Conservation (phyloP, 805 yeast species). For the Candida sakaeoensis region DNA sequence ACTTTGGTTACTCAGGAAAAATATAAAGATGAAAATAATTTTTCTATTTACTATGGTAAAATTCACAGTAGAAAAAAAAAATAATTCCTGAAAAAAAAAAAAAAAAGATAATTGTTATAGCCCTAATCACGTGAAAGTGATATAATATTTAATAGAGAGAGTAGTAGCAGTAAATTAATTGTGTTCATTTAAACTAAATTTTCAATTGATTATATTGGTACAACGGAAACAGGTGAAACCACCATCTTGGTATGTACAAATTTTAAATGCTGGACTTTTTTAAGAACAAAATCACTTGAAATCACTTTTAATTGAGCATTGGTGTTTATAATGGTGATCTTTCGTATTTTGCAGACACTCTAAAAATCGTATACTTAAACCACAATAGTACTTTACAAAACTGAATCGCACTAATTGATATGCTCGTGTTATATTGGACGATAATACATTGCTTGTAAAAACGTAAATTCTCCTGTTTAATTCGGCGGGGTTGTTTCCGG, state of each 20-base stretch:
- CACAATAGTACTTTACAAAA: background rate
- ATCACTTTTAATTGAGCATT: no score
- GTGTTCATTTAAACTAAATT: no score
- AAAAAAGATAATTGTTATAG: conserved; percentile 6
- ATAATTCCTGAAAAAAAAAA: background rate
- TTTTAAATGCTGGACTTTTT: no score
- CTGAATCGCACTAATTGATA: background rate
- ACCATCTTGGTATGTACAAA: no score
- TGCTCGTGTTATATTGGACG: background rate
- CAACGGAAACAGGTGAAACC: no score
- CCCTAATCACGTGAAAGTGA: conserved; percentile 7
- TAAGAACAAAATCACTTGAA: no score
- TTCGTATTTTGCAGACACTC: background rate
- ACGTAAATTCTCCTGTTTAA: background rate
- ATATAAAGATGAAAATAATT: conserved; percentile 5
- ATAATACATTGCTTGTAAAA: background rate
- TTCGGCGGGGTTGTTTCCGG: background rate
- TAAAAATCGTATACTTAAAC: background rate
- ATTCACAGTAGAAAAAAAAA: conserved; percentile 3
- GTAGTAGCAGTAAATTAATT: no score
- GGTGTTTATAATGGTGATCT: no score
- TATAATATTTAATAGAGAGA: no score
- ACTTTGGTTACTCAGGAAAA: conserved; percentile 2
- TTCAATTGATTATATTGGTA: no score
- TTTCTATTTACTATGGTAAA: background rate